Percentiles rank a stretch among this genome's conserved stretches.
Conservation (phyloP, 2,329 filamentous ascomycete species). For the Fusarium stilboides region DNA sequence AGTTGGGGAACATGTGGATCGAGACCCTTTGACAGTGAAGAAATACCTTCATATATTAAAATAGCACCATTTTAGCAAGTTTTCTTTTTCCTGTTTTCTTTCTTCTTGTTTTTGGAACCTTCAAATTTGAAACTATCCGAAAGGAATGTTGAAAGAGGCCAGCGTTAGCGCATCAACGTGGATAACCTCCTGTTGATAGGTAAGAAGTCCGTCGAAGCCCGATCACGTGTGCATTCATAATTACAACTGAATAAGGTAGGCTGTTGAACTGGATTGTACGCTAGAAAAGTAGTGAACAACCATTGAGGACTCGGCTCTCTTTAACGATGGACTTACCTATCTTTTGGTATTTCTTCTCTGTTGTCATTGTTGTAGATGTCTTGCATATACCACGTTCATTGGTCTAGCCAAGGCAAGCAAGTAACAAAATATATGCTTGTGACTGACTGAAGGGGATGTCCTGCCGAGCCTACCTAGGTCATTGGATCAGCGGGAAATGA, state of each 20-base stretch:
- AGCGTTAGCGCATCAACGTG: slow-evolving; percentile 2
- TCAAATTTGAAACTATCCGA: not conserved
- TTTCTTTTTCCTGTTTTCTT: not conserved
- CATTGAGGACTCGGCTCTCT: not conserved
- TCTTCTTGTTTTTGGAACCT: not conserved
- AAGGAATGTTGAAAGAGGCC: slow-evolving; percentile 6
- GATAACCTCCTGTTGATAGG: not conserved
- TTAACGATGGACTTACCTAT: not conserved
- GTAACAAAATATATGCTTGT: slow-evolving; percentile 26
- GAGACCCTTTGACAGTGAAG: not conserved
- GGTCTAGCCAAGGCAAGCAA: slow-evolving; percentile 15
- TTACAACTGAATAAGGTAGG: not conserved
- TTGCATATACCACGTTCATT: slow-evolving; percentile 6
- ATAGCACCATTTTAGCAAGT: not conserved
- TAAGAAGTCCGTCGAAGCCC: not conserved
- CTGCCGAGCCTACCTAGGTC: slow-evolving; percentile 30
- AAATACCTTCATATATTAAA: not conserved
- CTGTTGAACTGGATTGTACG: not conserved
- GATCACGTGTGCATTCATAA: slow-evolving; percentile 1
- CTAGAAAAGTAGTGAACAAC: too few relatives aligned
- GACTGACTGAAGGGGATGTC: slow-evolving; percentile 20
- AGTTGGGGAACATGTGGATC: not conserved
- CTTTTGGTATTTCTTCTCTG: not conserved
- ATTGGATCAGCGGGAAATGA: slow-evolving; percentile 45
- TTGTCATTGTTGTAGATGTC: not conserved